phyloP scores from a whole-genome alignment of 257 asterid genomes.

The Jacaranda mimosifolia region DNA sequence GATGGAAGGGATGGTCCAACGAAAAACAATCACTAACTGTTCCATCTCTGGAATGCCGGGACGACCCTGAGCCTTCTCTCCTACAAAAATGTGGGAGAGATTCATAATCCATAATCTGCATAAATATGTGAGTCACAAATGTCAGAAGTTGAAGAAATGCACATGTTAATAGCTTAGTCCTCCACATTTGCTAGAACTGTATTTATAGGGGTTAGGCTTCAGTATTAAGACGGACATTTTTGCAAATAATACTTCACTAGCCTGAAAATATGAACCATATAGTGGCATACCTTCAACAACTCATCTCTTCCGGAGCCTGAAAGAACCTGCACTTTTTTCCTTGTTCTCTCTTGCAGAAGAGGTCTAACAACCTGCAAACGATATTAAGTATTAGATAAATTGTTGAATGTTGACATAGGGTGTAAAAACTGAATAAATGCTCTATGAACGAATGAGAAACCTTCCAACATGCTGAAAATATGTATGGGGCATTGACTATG shows the following conservation, averaged over 20 bases:
- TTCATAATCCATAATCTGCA: conserved; percentile 93
- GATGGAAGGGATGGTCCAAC: conserved; percentile 77
- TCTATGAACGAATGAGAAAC: conserved; percentile 42
- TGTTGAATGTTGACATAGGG: conserved; percentile 15
- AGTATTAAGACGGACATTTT: no score
- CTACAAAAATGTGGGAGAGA: conserved; percentile 92
- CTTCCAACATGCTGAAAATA: conserved; percentile 98
- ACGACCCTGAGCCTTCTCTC: conserved; percentile 82
- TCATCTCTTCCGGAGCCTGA: conserved; percentile 70
- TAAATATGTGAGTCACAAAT: background rate
- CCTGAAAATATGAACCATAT: background rate
- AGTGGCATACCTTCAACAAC: conserved; percentile 56
- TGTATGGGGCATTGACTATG: conserved; percentile 92
- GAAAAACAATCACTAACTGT: conserved; percentile 68
- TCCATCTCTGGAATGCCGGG: conserved; percentile 58
- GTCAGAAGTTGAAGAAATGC: background rate
- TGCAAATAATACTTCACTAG: background rate
- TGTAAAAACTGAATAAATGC: conserved; percentile 14
- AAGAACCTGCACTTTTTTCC: conserved; percentile 70
- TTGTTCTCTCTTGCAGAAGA: conserved; percentile 86
- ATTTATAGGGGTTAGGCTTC: background rate
- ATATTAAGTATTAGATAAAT: background rate
- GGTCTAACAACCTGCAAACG: conserved; percentile 86
- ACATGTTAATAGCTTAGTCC: background rate
- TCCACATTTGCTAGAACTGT: background rate